Base-by-base conservation (phyloP, 2,329 filamentous ascomycete genomes). In the Phialocephala subalpina region DNA sequence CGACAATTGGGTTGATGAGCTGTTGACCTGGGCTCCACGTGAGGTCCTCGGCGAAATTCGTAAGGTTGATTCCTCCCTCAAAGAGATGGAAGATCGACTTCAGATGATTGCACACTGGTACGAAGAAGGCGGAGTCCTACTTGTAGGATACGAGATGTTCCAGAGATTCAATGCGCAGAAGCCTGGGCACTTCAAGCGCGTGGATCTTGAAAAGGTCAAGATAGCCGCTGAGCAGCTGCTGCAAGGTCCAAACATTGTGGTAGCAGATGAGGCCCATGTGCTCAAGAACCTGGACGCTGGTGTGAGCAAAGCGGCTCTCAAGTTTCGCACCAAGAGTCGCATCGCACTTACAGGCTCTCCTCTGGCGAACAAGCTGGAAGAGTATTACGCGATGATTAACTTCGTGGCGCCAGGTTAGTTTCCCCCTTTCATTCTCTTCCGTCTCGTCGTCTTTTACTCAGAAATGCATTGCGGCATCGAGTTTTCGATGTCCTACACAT, bases 331-430 rank as follows among this genome's bases (percentile, higher is more conserved):
- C 0, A 86, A 81, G 62, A 90, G 85, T 66, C 88, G 94, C 12
- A 92, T 97, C 69, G 94, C 93, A 6, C 82, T 97, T 67, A 97
- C 94, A 0, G 94, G 94, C 0, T 95, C 94, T 0, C 94, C 94
- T 0, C 81, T 97, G 60, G 89, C 92, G 4, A 97, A 97, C 74
- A 92, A 93, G 60, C 87, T 97, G 0, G 81, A 86, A 33, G 94
- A 97, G 73, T 97, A 97, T 74, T 93, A 90, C 74, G 81, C 89
- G n/a, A 92, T 97, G 87, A 90, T 97, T 65, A 86, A 94, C 69
- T 97, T 93, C 93, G 88, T 96, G 59, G 90, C 92, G 1, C 92
- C 92, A 0, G 87, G 58, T 60, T 5, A 60, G 58, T 60, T 35
- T 35, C n/a, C 33, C 14, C 42, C 18, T 27, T 14, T 11, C 40